phyloP scores from a whole-genome alignment of 2,329 filamentous ascomycete species.

The Passalora sequoiae region DNA sequence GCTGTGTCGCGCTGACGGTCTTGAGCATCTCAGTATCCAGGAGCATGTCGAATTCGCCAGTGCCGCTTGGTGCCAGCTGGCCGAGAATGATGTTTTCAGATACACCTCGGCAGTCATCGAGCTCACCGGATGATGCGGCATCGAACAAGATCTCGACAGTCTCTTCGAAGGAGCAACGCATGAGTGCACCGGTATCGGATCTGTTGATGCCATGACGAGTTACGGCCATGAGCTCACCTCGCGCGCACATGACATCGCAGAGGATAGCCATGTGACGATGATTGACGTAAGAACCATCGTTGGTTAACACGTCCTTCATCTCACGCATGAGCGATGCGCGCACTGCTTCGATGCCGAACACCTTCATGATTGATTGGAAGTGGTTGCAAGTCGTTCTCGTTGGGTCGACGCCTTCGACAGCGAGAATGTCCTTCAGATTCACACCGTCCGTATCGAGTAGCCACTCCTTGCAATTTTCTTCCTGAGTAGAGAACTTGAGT shows the following conservation, averaged over 20 bases:
- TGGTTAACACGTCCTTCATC: constrained; percentile 86
- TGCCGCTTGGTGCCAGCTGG: constrained; percentile 94
- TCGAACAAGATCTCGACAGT: constrained; percentile 97
- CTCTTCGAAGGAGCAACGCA: constrained; percentile 99
- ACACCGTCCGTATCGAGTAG: constrained; percentile 93
- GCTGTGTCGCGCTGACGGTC: constrained; percentile 73
- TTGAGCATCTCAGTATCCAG: constrained; percentile 94
- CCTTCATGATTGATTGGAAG: constrained; percentile 87
- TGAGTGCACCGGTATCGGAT: constrained; percentile 92
- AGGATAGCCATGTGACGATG: constrained; percentile 93
- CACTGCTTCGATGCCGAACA: constrained; percentile 94
- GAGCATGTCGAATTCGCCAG: constrained; percentile 89
- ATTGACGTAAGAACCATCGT: constrained; percentile 99
- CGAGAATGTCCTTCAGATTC: constrained; percentile 74
- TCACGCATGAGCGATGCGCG: constrained; percentile 82
- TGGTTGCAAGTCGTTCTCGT: constrained; percentile 89
- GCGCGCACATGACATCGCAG: constrained; percentile 95
- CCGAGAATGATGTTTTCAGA: constrained; percentile 99
- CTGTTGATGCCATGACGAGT: constrained; percentile 98
- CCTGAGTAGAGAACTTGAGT: constrained; percentile 67
- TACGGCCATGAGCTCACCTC: constrained; percentile 89
- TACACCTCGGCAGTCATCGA: constrained; percentile 96
- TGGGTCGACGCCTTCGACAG: constrained; percentile 81
- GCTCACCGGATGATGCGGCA: constrained; percentile 86
- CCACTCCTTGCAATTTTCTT: constrained; percentile 80